These are phyloP conservation scores for Aspergillus terreus DNA, from an alignment of 2,329 filamentous ascomycete species.

Conservation along the genomic window DNA sequence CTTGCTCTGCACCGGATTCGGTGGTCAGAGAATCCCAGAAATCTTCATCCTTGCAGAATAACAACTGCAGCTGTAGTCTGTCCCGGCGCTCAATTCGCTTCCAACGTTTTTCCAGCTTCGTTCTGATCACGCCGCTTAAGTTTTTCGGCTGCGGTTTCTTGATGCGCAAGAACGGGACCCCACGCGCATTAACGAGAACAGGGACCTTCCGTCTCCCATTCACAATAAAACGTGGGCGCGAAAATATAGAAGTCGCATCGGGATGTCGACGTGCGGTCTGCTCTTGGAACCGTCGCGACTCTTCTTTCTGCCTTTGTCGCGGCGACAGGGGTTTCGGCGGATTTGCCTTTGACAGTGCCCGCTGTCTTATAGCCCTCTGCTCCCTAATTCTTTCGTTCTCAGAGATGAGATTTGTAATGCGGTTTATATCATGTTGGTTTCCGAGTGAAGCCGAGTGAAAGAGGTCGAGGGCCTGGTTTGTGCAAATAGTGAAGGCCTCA, in stretches of 20 bases:
- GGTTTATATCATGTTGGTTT: conserved; percentile 19
- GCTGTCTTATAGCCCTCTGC: conserved; percentile 19
- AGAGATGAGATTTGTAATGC: conserved; percentile 25
- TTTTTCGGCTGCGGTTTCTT: conserved; percentile 43
- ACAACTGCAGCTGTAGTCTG: conserved; percentile 24
- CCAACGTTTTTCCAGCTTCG: conserved; percentile 33
- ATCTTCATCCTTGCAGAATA: conserved; percentile 40
- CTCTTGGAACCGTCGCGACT: conserved; percentile 23
- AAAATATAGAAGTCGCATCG: conserved; percentile 30
- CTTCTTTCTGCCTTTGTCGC: conserved; percentile 20
- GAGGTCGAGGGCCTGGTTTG: conserved; percentile 35
- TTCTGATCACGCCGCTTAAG: conserved; percentile 35
- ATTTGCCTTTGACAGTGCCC: conserved; percentile 10
- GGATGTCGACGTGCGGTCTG: conserved; percentile 30
- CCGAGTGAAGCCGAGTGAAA: conserved; percentile 31
- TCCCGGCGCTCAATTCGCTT: conserved; percentile 31
- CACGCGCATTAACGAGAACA: conserved; percentile 39
- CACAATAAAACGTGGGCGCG: conserved; percentile 31
- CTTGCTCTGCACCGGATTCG: conserved; percentile 10
- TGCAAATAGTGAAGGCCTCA: conserved; percentile 5
- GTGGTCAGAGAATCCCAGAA: conserved; percentile 36
- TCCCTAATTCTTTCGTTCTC: conserved; percentile 20
- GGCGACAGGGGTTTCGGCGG: conserved; percentile 21
- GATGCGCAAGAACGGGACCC: conserved; percentile 41
- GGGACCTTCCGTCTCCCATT: conserved; percentile 39